Evolutionary conservation across 1,284 basidiomycete genomes (phyloP), one percentile per base, ranked within the genome.

Genomic region (Thelephora terrestris): DNA sequence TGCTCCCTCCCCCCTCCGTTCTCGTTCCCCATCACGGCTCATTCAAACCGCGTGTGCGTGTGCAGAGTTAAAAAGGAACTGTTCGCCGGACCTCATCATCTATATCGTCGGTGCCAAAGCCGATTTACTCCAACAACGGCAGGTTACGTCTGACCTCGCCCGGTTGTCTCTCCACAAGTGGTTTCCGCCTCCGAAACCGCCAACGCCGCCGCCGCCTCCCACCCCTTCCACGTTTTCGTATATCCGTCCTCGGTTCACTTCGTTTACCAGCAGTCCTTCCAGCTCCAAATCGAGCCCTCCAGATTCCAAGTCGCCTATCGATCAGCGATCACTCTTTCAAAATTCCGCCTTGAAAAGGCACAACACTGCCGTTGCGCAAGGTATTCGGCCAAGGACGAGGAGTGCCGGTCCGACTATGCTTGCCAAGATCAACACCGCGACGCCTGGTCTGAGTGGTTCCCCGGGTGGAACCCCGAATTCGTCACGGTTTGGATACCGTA

Each of bases 41-140:
- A 14, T n/a, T 35, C 45, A 16, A 42, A 21, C 40, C 9, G 39
- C 14, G 39, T 32, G 16, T 43, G 16, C 20, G 29, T 27, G 32
- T 18, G 16, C 60, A 91, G 91, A 95, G 69, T 73, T 93, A 50
- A 89, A 87, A 73, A 87, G 87, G 70, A 89, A 93, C 64, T 92
- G 88, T 61, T 73, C 75, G 48, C 78, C 75, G 57, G 85, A 89
- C 59, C 74, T 94, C 48, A 84, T 94, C 61, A 91, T 94, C 57
- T 91, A 91, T 66, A 89, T 95, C 55, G 91, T 94, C 54, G 91
- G 91, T 51, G 80, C 91, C 52, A 95, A 95, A 66, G 81, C 84
- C 55, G 91, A 94, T 71, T 73, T 94, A 47, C 67, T 76, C 48
- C 68, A 70, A 18, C 70, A 78, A 49, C 77, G 85, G 46, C 80